phyloP scores from a whole-genome alignment of 352 stramenopile genomes.

The Phytophthora ramorum region DNA sequence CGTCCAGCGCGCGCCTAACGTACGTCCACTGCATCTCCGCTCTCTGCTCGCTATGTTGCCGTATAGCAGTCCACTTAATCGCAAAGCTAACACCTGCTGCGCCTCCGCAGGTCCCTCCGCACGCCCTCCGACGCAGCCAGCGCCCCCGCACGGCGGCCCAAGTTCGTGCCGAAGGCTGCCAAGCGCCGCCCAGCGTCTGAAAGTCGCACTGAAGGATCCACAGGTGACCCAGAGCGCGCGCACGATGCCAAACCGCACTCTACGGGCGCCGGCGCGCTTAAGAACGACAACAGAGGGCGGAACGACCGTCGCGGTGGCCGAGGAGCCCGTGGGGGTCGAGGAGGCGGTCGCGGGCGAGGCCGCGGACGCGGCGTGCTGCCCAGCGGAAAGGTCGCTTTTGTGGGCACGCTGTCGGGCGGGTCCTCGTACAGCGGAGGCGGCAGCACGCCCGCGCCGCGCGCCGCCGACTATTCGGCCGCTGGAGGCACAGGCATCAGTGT shows the following conservation, averaged over 20 bases:
- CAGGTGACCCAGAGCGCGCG: conserved; percentile 3
- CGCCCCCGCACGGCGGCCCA: conserved; percentile 60
- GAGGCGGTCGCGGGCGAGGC: conserved; percentile 49
- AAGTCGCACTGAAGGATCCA: conserved; percentile 17
- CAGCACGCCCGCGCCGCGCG: conserved; percentile 44
- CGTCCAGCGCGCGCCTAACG: conserved; percentile 72
- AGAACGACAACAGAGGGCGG: conserved; percentile 42
- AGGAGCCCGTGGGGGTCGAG: conserved; percentile 51
- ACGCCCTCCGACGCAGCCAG: conserved; percentile 40
- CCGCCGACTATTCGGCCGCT: conserved; percentile 59
- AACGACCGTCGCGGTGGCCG: conserved; percentile 49
- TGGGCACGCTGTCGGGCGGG: conserved; percentile 80
- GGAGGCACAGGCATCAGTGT: conserved; percentile 88
- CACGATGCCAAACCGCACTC: conserved; percentile 34
- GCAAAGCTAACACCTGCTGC: conserved; percentile 4
- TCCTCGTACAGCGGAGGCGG: conserved; percentile 74
- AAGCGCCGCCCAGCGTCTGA: conserved; percentile 57
- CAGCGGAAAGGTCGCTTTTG: conserved; percentile 76
- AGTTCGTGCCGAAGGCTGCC: conserved; percentile 82
- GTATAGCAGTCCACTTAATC: background rate
- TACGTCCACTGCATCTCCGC: conserved; percentile 33
- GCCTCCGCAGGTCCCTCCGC: conserved; percentile 59
- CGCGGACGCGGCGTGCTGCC: conserved; percentile 62
- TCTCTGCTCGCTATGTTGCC: background rate
- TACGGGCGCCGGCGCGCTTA: conserved; percentile 23